phyloP scores from a whole-genome alignment of 2,329 filamentous ascomycete genomes.

The Cytospora mali region DNA sequence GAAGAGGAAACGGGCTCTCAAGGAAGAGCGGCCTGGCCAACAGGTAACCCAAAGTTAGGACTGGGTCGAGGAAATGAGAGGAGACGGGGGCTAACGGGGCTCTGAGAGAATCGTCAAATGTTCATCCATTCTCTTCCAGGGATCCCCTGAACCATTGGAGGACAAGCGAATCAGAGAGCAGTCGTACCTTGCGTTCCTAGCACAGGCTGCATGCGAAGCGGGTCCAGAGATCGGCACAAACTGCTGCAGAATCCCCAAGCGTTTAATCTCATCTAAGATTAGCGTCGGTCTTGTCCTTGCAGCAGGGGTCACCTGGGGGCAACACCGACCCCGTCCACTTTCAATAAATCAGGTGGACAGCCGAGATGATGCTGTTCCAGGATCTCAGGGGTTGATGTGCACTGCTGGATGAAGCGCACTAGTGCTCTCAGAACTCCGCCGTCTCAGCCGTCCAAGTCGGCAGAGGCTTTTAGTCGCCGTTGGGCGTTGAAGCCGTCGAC shows the following conservation, averaged over 20 bases:
- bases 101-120: constrained; percentile 22
- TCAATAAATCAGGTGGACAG: constrained; percentile 26
- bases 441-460: not conserved
- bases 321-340: constrained; percentile 26
- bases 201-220: constrained; percentile 23
- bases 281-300: constrained; percentile 26
- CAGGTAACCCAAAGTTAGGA: constrained; percentile 14
- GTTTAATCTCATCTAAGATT: constrained; percentile 26
- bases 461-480: not conserved
- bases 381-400: constrained; percentile 16
- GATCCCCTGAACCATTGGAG: constrained; percentile 23
- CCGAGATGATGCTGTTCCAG: constrained; percentile 27
- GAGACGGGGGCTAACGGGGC: constrained; percentile 24
- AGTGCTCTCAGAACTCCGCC: not conserved
- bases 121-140: constrained; percentile 23
- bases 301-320: constrained; percentile 3
- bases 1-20: constrained; percentile 22
- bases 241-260: constrained; percentile 20
- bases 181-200: constrained; percentile 25
- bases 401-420: constrained; percentile 1
- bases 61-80: constrained; percentile 28
- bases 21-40: constrained; percentile 24
- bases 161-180: constrained; percentile 26
- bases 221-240: constrained; percentile 23
- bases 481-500: not conserved